phyloP scores from a whole-genome alignment of 768 basidiomycete genomes.

The Tricholoma bakamatsutake region DNA sequence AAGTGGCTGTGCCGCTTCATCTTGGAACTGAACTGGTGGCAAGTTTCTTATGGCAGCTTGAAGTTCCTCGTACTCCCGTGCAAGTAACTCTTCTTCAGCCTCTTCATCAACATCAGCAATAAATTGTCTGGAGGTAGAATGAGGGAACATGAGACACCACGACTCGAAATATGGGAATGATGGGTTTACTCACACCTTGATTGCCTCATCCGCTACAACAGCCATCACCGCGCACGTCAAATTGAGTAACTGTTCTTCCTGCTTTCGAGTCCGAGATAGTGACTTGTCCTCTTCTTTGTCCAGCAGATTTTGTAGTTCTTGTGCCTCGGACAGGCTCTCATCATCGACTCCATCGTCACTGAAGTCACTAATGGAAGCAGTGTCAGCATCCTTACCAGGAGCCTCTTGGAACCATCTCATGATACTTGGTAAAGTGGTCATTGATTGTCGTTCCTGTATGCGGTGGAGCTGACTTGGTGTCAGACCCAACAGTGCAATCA shows the following conservation, averaged over 20 bases:
- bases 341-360: background rate
- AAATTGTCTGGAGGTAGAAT: background rate
- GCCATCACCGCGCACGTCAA: constrained; percentile 2
- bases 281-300: background rate
- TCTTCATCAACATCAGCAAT: background rate
- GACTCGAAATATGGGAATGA: background rate
- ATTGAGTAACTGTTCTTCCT: background rate
- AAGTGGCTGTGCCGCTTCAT: background rate
- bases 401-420: background rate
- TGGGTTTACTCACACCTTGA: constrained; percentile 1
- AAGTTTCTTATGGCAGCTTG: background rate
- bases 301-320: background rate
- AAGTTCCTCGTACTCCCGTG: background rate
- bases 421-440: background rate
- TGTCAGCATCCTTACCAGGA: background rate
- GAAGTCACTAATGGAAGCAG: no score
- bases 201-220: background rate
- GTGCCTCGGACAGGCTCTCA: background rate
- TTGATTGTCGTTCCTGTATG: background rate
- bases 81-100: background rate
- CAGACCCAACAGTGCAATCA: constrained; percentile 17
- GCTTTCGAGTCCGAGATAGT: background rate
- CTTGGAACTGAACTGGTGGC: background rate
- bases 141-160: background rate
- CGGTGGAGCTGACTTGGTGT: background rate